phyloP scores from a whole-genome alignment of 1,139 yeast genomes.

The Suhomyces terraborum region DNA sequence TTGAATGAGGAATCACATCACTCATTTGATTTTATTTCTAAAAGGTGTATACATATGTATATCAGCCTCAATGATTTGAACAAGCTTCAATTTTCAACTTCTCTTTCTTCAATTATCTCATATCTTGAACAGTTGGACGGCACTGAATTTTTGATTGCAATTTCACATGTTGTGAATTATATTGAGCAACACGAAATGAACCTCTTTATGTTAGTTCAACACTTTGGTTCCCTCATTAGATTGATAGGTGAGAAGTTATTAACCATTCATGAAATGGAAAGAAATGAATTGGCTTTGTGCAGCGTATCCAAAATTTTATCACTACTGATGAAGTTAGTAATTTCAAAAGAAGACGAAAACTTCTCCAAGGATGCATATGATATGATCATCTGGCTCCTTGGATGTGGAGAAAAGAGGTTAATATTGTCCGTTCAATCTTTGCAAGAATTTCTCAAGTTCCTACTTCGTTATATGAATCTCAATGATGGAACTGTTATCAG shows the following conservation, averaged over 20 bases:
- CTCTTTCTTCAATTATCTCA: not conserved
- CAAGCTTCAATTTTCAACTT: not conserved
- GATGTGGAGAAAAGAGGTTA: constrained; percentile 32
- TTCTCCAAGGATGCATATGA: constrained; percentile 38
- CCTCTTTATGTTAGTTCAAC: not conserved
- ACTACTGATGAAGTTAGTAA: constrained; percentile 18
- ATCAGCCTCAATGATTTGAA: not conserved
- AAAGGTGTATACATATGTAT: not conserved
- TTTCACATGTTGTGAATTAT: constrained; percentile 7
- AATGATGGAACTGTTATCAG: constrained; percentile 16
- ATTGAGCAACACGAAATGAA: constrained; percentile 1
- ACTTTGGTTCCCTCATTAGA: constrained; percentile 22
- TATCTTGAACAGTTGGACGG: constrained; percentile 2
- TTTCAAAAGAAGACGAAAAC: constrained; percentile 19
- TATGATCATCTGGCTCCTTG: constrained; percentile 34
- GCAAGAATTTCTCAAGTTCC: constrained; percentile 23
- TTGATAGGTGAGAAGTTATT: constrained; percentile 36
- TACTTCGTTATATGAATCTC: constrained; percentile 16
- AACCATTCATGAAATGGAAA: constrained; percentile 30
- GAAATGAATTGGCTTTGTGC: constrained; percentile 36
- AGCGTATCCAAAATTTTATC: constrained; percentile 30
- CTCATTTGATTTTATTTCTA: not conserved
- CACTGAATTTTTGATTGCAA: constrained; percentile 8
- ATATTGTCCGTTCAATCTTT: constrained; percentile 28
- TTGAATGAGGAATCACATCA: not conserved